Percentiles rank a stretch among this genome's conserved stretches.
Conservation (phyloP, 305 asterid species). For the Fraxinus sp. region DNA sequence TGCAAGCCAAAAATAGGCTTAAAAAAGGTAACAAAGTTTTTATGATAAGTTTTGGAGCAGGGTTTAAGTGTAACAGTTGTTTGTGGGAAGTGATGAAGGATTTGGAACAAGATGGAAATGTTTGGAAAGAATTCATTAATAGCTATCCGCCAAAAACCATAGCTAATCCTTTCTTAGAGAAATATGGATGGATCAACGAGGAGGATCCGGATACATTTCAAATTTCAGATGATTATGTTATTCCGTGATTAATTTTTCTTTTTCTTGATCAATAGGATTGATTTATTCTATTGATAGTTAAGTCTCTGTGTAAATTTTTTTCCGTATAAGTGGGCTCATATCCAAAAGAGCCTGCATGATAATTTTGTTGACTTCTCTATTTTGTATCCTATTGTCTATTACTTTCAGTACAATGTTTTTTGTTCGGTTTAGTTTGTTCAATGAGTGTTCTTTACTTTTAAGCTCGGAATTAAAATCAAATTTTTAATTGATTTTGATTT, state of each 20-base stretch:
- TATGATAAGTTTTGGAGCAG: conserved; percentile 21
- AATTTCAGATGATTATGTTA: background rate
- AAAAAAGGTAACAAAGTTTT: conserved; percentile 16
- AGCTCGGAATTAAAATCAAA: no score
- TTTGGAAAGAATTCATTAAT: conserved; percentile 14
- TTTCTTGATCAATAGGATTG: background rate
- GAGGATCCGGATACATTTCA: background rate
- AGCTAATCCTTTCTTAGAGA: background rate
- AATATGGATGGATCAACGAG: background rate
- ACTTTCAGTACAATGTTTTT: background rate
- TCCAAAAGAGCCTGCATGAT: background rate
- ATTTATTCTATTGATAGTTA: background rate
- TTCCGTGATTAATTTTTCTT: background rate
- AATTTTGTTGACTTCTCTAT: conserved; percentile 2
- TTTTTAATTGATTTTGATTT: no score
- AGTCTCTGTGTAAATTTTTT: background rate
- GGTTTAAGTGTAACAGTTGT: conserved; percentile 23
- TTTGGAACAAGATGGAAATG: background rate
- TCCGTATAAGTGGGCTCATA: background rate
- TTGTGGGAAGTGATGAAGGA: conserved; percentile 15
- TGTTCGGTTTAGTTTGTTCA: background rate
- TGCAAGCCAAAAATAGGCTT: conserved; percentile 23
- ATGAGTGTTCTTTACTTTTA: background rate
- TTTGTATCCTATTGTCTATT: background rate
- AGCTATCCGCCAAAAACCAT: background rate